Conservation (phyloP, 371 early-diverging fungal species). For the Dinochytrium kinnereticum region DNA sequence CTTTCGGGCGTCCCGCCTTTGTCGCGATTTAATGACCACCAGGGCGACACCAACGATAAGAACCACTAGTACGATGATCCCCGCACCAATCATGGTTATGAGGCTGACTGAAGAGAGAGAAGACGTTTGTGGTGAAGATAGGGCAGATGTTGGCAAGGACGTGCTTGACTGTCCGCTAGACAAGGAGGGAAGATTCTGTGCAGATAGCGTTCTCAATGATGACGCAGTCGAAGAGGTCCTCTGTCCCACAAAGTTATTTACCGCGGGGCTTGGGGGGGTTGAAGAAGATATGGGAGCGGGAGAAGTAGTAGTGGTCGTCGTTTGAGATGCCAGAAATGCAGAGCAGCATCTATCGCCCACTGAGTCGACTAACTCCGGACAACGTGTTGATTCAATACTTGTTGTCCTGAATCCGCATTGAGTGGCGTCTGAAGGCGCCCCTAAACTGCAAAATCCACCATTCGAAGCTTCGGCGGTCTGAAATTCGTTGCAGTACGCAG, state of each 20-base stretch:
- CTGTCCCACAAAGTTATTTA: neutral
- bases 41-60: conserved; percentile 5
- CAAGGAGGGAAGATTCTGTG: too few relatives aligned
- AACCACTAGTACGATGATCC: neutral
- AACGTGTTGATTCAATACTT: neutral
- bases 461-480: neutral
- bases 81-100: neutral
- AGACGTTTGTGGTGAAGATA: too few relatives aligned
- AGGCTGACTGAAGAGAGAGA: neutral
- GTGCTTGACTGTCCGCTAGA: too few relatives aligned
- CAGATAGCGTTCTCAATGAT: neutral
- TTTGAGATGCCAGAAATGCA: neutral
- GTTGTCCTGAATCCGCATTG: conserved; percentile 1
- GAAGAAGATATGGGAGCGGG: neutral
- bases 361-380: neutral
- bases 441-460: neutral
- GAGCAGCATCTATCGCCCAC: neutral
- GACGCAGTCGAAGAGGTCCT: neutral
- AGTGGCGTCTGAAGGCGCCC: neutral
- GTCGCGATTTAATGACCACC: neutral
- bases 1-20: neutral
- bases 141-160: too few relatives aligned
- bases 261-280: neutral
- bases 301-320: neutral
- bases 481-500: neutral